Evolutionary conservation across 2,329 filamentous ascomycete genomes (phyloP).

Genomic region (Drechslerella coelobrocha): DNA sequence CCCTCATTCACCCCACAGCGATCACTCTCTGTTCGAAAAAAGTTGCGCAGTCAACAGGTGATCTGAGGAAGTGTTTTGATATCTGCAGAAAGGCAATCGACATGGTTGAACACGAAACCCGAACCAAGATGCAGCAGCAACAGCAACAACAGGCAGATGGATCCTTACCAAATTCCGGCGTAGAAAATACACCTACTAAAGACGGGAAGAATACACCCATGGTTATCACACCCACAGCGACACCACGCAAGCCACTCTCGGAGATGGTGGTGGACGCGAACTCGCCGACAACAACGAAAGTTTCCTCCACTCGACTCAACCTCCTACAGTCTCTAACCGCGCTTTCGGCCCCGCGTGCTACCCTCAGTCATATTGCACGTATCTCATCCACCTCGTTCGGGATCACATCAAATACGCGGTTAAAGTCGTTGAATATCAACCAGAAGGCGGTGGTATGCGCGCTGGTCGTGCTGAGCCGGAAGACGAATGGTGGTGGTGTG

Average conservation of each 20-base stretch:
- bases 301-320: constrained; percentile 16
- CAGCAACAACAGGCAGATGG: constrained; percentile 66
- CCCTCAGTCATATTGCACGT: constrained; percentile 87
- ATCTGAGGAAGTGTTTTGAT: constrained; percentile 93
- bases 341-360: constrained; percentile 80
- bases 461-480: constrained; percentile 81
- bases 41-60: constrained; percentile 90
- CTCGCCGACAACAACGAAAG: constrained; percentile 55
- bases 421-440: constrained; percentile 88
- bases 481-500: constrained; percentile 69
- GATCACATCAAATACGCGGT: constrained; percentile 82
- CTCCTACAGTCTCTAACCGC: constrained; percentile 49
- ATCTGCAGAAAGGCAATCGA: constrained; percentile 90
- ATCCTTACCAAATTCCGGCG: constrained; percentile 56
- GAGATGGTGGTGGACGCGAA: constrained; percentile 83
- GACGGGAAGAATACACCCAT: constrained; percentile 19
- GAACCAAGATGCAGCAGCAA: constrained; percentile 71
- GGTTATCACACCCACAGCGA: constrained; percentile 27
- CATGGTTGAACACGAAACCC: constrained; percentile 83
- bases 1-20: constrained; percentile 91
- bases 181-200: constrained; percentile 58
- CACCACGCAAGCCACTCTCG: constrained; percentile 64
- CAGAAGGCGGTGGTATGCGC: constrained; percentile 95
- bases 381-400: constrained; percentile 89
- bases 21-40: constrained; percentile 95